Evolutionary conservation across 2,329 filamentous ascomycete species (phyloP).

Genomic region (Hypoxylon sp.): DNA sequence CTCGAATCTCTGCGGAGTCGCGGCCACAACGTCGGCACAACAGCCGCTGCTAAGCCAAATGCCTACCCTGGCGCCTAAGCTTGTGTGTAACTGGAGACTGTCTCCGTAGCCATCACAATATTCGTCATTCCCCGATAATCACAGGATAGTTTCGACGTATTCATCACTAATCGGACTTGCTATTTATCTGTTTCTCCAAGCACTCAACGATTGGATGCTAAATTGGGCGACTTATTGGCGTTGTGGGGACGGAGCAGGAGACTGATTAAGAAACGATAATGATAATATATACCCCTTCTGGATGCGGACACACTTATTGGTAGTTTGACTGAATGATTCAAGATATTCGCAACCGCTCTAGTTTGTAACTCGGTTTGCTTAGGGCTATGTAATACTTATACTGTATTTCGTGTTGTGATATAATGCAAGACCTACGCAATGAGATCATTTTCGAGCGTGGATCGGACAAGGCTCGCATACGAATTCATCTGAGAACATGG

Average conservation of each 20-base stretch:
- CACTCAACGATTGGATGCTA: neutral
- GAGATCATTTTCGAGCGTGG: neutral
- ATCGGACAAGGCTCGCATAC: neutral
- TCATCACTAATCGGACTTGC: neutral
- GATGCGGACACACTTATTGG: neutral
- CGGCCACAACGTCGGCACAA: constrained; percentile 51
- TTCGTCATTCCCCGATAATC: neutral
- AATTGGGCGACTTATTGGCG: constrained; percentile 1
- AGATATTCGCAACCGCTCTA: neutral
- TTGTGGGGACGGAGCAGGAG: neutral
- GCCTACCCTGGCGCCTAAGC: constrained; percentile 50
- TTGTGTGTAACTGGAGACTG: neutral
- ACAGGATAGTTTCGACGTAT: neutral
- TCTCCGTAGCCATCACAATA: neutral
- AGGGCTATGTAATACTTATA: neutral
- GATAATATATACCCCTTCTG: constrained; percentile 31
- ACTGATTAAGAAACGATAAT: constrained; percentile 12
- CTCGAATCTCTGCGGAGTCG: constrained; percentile 62
- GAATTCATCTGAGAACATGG: neutral
- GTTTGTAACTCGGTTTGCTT: neutral
- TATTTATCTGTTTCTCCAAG: neutral
- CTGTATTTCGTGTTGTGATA: neutral
- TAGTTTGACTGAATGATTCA: neutral
- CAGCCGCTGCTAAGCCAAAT: constrained; percentile 40
- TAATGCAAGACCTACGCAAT: neutral